Conservation (phyloP, 148 eudicot species). For the Suaeda aralocaspica region DNA sequence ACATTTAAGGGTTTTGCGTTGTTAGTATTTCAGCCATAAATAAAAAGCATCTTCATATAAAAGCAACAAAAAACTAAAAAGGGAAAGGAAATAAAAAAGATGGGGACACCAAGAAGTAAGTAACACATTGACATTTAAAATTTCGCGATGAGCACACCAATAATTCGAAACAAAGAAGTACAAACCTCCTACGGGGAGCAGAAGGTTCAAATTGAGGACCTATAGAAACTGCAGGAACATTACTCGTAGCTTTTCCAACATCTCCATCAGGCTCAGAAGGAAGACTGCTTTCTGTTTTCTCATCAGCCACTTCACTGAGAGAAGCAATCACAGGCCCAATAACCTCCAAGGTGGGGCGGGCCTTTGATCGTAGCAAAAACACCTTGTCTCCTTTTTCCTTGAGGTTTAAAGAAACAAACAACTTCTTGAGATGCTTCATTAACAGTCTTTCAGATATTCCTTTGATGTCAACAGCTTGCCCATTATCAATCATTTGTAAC, state of each 20-base stretch:
- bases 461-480: constrained; percentile 94
- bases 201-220: constrained; percentile 37
- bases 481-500: constrained; percentile 77
- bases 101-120: background rate
- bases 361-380: constrained; percentile 64
- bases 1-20: background rate
- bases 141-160: background rate
- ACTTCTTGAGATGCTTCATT: constrained; percentile 66
- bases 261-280: constrained; percentile 31
- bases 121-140: background rate
- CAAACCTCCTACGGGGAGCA: constrained; percentile 63
- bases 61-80: no score
- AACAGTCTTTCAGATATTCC: constrained; percentile 82
- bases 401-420: constrained; percentile 69
- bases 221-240: constrained; percentile 22
- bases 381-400: constrained; percentile 66
- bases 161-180: background rate
- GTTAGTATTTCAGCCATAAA: no score
- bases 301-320: constrained; percentile 28
- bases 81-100: background rate
- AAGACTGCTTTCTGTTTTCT: constrained; percentile 26
- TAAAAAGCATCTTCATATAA: no score
- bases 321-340: constrained; percentile 58
- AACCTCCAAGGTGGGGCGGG: constrained; percentile 64
- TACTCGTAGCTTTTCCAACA: constrained; percentile 26